phyloP scores from a whole-genome alignment of 163 green algal genomes.

The Trebouxiophyceae sp. region DNA sequence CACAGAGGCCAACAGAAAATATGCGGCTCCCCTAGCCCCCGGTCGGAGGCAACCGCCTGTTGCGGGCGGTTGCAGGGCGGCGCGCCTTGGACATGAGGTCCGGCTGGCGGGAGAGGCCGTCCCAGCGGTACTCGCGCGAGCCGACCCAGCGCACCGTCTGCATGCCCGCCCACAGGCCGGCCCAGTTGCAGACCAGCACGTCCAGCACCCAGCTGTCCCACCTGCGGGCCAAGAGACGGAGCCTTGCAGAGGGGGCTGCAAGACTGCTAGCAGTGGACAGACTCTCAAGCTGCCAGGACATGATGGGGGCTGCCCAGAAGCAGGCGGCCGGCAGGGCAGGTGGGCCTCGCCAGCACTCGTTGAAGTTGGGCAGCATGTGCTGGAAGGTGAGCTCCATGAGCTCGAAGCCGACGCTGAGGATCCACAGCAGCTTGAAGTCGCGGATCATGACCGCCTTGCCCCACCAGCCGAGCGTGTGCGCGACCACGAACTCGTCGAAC shows the following conservation, averaged over 20 bases:
- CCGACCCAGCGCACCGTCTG: slow-evolving; percentile 64
- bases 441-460: slow-evolving; percentile 80
- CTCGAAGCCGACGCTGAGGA: slow-evolving; percentile 66
- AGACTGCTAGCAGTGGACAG: no score
- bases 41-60: no score
- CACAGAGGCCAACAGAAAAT: no score
- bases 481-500: slow-evolving; percentile 89
- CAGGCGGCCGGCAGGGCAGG: not conserved
- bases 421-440: slow-evolving; percentile 68
- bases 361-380: slow-evolving; percentile 95
- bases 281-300: not conserved
- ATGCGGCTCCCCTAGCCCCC: no score
- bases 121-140: slow-evolving; percentile 77
- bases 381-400: slow-evolving; percentile 84
- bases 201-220: slow-evolving; percentile 93
- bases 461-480: slow-evolving; percentile 81
- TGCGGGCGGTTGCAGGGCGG: no score
- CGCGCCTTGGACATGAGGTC: slow-evolving; percentile 48
- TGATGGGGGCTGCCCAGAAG: not conserved
- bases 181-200: slow-evolving; percentile 80
- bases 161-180: slow-evolving; percentile 69
- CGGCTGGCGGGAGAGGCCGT: slow-evolving; percentile 48
- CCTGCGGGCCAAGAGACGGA: slow-evolving; percentile 68
- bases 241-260: no score
- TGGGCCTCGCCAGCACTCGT: slow-evolving; percentile 91